A percentile compares a stretch with the other conserved stretches of the same genome.
Evolutionary conservation across 345 rosid species (phyloP).

Genomic region (Populus deltoides): DNA sequence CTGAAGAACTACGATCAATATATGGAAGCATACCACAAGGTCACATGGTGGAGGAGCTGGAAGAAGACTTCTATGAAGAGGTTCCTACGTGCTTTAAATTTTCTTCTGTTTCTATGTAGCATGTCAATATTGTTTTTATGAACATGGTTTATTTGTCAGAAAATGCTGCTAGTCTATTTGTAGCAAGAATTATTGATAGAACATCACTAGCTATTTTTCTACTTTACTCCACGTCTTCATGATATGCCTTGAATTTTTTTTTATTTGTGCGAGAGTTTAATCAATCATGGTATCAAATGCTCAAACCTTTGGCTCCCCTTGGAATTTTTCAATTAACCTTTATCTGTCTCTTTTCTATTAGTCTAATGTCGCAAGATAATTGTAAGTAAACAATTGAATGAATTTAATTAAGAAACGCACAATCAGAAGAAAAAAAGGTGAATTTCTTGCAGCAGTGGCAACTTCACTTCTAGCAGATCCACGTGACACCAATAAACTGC

Average conservation of each 20-base stretch:
- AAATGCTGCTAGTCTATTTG: neutral
- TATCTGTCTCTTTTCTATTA: too few species aligned
- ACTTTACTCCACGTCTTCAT: neutral
- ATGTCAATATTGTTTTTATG: neutral
- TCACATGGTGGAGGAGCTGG: conserved; percentile 60
- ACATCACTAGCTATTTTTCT: neutral
- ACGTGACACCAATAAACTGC: too few species aligned
- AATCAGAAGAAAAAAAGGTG: neutral
- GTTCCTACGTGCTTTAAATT: conserved; percentile 25
- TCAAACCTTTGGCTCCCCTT: neutral
- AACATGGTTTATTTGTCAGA: neutral
- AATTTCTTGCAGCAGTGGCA: neutral
- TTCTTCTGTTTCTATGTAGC: neutral
- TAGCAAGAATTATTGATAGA: neutral
- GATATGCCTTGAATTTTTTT: neutral
- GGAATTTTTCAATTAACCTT: too few species aligned
- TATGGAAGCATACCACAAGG: conserved; percentile 68
- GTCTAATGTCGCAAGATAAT: neutral
- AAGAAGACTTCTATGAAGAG: conserved; percentile 85
- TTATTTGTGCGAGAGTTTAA: neutral
- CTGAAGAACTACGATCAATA: conserved; percentile 64
- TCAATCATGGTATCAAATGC: neutral
- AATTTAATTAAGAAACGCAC: neutral
- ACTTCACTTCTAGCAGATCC: too few species aligned
- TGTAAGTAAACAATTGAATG: neutral